These are phyloP conservation scores for Astrothelium subdiscretum DNA, from an alignment of 495 filamentous ascomycete genomes.

Conservation along the genomic window DNA sequence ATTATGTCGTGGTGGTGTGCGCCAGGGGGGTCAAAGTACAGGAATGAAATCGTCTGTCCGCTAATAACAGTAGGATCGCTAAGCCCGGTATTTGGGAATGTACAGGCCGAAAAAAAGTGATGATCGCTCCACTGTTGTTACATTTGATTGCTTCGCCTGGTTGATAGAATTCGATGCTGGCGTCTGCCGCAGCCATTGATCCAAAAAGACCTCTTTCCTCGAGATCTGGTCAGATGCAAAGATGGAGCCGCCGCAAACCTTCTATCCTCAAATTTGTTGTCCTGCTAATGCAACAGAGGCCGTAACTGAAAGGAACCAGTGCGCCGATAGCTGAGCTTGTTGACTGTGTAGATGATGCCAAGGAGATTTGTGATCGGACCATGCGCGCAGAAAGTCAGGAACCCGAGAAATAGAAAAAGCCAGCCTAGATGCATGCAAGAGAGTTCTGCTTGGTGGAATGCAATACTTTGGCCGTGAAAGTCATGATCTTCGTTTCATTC, in stretches of 20 bases:
- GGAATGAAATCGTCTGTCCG: not conserved
- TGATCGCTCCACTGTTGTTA: not conserved
- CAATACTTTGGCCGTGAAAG: not conserved
- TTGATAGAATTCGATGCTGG: not conserved
- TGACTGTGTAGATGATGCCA: no score
- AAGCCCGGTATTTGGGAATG: not conserved
- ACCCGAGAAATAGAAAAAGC: not conserved
- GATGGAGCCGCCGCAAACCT: not conserved
- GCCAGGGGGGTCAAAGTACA: not conserved
- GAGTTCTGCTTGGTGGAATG: not conserved
- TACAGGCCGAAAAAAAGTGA: not conserved
- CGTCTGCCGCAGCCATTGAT: not conserved
- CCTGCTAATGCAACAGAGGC: not conserved
- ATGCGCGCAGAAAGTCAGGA: not conserved
- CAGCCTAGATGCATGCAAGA: not conserved
- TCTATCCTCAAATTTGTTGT: not conserved
- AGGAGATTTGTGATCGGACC: no score
- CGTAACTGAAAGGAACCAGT: not conserved
- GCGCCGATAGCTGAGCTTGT: no score
- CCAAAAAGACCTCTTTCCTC: no score
- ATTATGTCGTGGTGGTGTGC: not conserved
- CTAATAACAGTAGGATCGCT: not conserved
- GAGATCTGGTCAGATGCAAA: not conserved
- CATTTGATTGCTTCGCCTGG: not conserved
- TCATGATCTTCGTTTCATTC: not conserved